Evolutionary conservation across 1,139 yeast genomes (phyloP), one percentile per base, ranked within the genome.

Genomic region (Pichia sp.): DNA sequence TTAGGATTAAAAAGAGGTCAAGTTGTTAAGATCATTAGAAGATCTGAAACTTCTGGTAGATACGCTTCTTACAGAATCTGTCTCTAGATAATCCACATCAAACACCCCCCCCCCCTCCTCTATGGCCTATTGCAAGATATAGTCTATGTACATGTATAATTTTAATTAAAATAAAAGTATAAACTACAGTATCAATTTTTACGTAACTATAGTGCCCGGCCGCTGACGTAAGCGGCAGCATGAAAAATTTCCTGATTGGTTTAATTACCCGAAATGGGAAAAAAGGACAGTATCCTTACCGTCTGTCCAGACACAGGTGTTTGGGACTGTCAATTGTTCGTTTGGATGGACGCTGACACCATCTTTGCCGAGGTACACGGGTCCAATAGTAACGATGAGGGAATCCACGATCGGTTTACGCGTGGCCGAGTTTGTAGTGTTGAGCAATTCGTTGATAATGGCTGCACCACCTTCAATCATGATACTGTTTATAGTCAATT

Each of bases 11-110:
- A 86, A 67, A 80, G 98, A 61, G 99, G 99, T 42, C 97, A 93
- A 67, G 96, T 94, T 51, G 99, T 94, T 28, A 93, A 93, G 70
- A 93, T 93, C 64, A 86, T 94, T 59, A 83, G 99, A 74, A 82
- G 96, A 69, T 85, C 95, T 52, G 99, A 93, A 70, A 93, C 99
- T 40, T 84, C 96, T 55, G 99, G 99, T 58, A 85, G 99, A 67
- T 93, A 93, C 66, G 99, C 99, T 58, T 89, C 97, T 67, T 93
- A 93, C 77, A 86, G 99, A 76, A 90, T 94, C 61, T 93, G 99
- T 73, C 78, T 91, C 24, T 51, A 31, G 33, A 28, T n/a, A 12
- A n/a, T n/a, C n/a, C n/a, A n/a, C n/a, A n/a, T n/a, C n/a, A n/a
- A n/a, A n/a, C n/a, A n/a, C n/a, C n/a, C n/a, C n/a, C n/a, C n/a